Conservation (phyloP, 2,329 filamentous ascomycete genomes). For the Hirsutella rhossiliensis region DNA sequence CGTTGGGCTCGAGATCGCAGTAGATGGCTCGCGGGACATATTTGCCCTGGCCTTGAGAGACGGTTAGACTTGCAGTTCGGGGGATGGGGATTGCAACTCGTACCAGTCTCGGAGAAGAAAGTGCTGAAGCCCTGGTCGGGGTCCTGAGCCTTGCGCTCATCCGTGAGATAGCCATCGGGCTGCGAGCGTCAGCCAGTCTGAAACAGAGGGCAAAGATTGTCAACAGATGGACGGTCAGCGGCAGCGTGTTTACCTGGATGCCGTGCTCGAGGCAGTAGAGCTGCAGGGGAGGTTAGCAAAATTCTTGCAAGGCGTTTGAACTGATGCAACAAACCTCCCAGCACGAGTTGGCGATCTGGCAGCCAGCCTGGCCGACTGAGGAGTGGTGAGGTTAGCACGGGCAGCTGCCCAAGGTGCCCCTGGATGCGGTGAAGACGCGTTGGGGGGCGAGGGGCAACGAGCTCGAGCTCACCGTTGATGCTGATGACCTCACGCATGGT, state of each 20-base stretch:
- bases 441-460: conserved; percentile 13
- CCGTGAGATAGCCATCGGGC: conserved; percentile 97
- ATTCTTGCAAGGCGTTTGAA: neutral
- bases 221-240: conserved; percentile 3
- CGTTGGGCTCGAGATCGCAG: conserved; percentile 98
- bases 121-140: conserved; percentile 98
- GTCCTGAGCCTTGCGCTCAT: conserved; percentile 88
- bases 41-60: conserved; percentile 74
- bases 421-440: conserved; percentile 4
- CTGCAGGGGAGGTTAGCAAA: conserved; percentile 34
- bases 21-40: conserved; percentile 99
- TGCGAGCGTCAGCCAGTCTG: conserved; percentile 25
- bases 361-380: conserved; percentile 97
- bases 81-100: conserved; percentile 2
- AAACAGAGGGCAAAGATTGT: neutral
- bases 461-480: conserved; percentile 77
- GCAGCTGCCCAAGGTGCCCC: neutral
- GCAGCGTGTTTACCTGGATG: conserved; percentile 65
- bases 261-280: conserved; percentile 99
- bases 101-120: conserved; percentile 99
- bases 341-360: conserved; percentile 99
- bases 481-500: conserved; percentile 99
- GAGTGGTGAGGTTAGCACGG: conserved; percentile 39
- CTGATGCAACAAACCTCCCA: conserved; percentile 75
- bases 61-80: neutral